Percentiles rank a stretch among this genome's conserved stretches.
These are phyloP conservation scores for Acer yangbiense DNA, from an alignment of 345 rosid species.

Conservation along the genomic window DNA sequence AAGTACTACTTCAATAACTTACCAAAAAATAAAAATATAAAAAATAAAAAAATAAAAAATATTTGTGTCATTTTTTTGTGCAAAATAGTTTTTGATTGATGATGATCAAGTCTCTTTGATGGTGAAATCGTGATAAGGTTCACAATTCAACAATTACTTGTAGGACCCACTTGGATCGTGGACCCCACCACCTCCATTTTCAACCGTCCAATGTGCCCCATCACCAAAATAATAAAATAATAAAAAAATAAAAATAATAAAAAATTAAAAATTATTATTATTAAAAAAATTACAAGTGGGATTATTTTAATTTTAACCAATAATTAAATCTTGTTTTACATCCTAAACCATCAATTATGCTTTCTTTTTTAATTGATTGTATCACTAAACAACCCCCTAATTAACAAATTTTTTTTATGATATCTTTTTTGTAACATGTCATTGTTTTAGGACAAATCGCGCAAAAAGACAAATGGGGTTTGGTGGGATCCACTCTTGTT, in stretches of 20 bases:
- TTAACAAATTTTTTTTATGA: not conserved
- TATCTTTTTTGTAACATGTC: not conserved
- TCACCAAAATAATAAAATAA: not conserved
- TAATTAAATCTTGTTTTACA: not conserved
- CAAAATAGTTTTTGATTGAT: slow-evolving; percentile 4
- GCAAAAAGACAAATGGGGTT: not conserved
- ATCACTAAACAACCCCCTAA: not conserved
- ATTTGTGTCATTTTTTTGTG: not conserved
- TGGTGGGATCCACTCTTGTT: not conserved
- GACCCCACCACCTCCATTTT: slow-evolving; percentile 22
- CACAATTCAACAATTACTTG: slow-evolving; percentile 2
- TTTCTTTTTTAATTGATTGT: not conserved
- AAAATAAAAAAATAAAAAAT: too few relatives aligned
- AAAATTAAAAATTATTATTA: not conserved
- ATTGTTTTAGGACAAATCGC: slow-evolving; percentile 19
- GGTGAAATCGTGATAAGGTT: slow-evolving; percentile 28
- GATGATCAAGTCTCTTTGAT: slow-evolving; percentile 2
- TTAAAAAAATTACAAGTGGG: slow-evolving; percentile 15
- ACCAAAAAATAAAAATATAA: too few relatives aligned
- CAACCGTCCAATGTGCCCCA: slow-evolving; percentile 40
- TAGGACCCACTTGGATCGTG: not conserved
- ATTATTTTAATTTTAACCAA: slow-evolving; percentile 2
- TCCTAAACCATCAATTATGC: slow-evolving; percentile 22
- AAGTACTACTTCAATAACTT: not conserved
- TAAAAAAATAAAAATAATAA: not conserved